A percentile compares a stretch with the other conserved stretches of the same genome.
phyloP scores from a whole-genome alignment of 2,329 filamentous ascomycete species.

The Fusarium sacchari region DNA sequence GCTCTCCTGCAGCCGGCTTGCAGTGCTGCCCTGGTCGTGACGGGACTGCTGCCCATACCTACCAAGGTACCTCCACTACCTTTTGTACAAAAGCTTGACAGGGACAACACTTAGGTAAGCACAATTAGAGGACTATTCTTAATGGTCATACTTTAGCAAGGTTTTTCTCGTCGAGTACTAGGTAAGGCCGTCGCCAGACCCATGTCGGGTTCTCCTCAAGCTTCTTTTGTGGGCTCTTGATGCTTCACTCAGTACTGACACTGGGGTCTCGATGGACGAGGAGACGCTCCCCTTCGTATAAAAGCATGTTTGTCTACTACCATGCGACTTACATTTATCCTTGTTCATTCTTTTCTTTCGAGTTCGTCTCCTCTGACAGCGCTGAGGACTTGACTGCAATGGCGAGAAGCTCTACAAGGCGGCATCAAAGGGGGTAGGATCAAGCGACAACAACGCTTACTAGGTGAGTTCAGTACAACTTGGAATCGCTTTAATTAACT shows the following conservation, averaged over 20 bases:
- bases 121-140: not conserved
- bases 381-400: not conserved
- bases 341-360: not conserved
- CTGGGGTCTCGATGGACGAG: too few species aligned
- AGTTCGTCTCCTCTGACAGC: not conserved
- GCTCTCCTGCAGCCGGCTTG: not conserved
- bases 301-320: not conserved
- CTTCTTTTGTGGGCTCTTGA: not conserved
- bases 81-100: not conserved
- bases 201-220: not conserved
- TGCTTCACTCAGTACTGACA: not conserved
- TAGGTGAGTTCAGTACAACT: too few species aligned
- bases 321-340: too few species aligned
- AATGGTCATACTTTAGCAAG: too few species aligned
- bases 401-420: not conserved
- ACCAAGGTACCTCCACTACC: too few species aligned
- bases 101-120: not conserved
- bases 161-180: not conserved
- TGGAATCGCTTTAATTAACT: not conserved
- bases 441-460: too few species aligned
- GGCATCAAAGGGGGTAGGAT: too few species aligned
- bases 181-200: not conserved
- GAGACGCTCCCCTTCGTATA: too few species aligned
- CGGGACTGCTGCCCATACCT: not conserved
- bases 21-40: not conserved